Conservation (phyloP, 257 asterid species). For the Petrea volubilis region DNA sequence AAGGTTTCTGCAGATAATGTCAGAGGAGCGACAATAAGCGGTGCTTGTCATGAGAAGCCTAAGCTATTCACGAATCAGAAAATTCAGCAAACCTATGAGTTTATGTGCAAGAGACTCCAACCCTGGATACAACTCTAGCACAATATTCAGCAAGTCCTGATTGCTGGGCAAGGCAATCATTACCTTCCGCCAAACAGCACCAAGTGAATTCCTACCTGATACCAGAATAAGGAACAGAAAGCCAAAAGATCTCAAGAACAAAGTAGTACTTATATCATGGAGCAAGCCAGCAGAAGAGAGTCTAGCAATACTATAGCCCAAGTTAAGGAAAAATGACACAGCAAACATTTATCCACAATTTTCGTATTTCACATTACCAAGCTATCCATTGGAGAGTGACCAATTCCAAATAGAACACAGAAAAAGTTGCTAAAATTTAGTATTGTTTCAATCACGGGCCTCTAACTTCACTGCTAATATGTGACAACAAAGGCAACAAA, state of each 20-base stretch:
- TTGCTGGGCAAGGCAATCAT: slow-evolving; percentile 56
- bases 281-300: slow-evolving; percentile 1
- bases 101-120: slow-evolving; percentile 52
- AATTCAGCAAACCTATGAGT: slow-evolving; percentile 59
- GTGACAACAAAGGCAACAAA: not conserved
- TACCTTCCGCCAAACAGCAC: slow-evolving; percentile 88
- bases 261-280: slow-evolving; percentile 2
- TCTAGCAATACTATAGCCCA: not conserved
- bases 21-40: slow-evolving; percentile 16
- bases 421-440: not conserved
- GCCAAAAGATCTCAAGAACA: slow-evolving; percentile 2
- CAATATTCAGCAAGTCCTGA: slow-evolving; percentile 57
- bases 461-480: not conserved
- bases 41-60: not conserved
- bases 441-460: not conserved
- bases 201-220: slow-evolving; percentile 65
- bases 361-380: not conserved
- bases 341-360: not conserved
- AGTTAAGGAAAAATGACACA: not conserved
- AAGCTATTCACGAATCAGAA: not conserved
- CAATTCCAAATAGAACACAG: not conserved
- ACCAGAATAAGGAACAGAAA: slow-evolving; percentile 17
- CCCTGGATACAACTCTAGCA: slow-evolving; percentile 72
- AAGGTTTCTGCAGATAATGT: slow-evolving; percentile 60
- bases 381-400: not conserved